Percentiles rank a stretch among this genome's conserved stretches.
These are phyloP conservation scores for Fomitopsis pinicola DNA, from an alignment of 1,284 basidiomycete species.

Conservation along the genomic window DNA sequence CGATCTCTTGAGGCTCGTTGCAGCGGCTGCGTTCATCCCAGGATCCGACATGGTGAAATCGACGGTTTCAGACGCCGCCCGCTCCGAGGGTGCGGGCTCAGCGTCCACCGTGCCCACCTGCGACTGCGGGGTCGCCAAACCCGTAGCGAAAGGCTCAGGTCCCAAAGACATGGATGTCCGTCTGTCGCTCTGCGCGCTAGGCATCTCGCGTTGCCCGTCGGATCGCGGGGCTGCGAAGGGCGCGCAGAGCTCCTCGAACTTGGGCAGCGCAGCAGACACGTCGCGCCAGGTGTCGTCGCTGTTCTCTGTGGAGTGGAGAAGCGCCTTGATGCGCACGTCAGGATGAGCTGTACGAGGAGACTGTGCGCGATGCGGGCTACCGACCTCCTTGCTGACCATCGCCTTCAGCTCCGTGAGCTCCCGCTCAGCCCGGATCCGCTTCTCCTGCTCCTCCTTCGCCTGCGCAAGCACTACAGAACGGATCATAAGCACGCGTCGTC, in stretches of 20 bases:
- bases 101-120: not conserved
- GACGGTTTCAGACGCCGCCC: not conserved
- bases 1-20: not conserved
- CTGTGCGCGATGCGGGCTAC: not conserved
- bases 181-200: too few relatives aligned
- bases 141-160: not conserved
- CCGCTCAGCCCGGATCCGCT: not conserved
- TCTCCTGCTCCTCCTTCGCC: not conserved
- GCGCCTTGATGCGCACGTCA: not conserved
- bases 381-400: not conserved
- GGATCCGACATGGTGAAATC: not conserved
- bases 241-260: not conserved
- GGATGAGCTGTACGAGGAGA: not conserved
- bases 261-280: not conserved
- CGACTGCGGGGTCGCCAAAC: not conserved
- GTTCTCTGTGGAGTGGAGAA: not conserved
- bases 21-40: not conserved
- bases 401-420: slow-evolving; percentile 1
- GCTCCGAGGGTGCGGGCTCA: not conserved
- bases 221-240: not conserved
- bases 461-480: not conserved
- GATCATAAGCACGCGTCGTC: not conserved
- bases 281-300: not conserved
- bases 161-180: not conserved
- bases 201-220: not conserved